These are phyloP conservation scores for Candida vaughaniae DNA, from an alignment of 805 yeast genomes.

Conservation along the genomic window DNA sequence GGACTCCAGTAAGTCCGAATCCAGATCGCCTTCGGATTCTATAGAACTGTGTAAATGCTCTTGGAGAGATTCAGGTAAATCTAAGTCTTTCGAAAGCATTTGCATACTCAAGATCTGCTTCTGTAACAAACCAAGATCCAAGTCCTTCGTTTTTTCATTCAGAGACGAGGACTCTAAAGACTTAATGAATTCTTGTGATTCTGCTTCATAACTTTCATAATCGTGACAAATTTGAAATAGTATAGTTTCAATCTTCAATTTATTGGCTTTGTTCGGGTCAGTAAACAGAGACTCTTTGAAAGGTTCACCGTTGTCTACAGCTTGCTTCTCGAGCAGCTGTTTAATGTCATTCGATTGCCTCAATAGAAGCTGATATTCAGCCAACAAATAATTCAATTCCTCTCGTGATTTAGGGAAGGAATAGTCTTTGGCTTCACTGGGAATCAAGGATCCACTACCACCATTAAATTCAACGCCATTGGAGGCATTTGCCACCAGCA, in stretches of 20 bases:
- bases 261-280: slow-evolving; percentile 25
- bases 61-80: slow-evolving; percentile 57
- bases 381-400: slow-evolving; percentile 25
- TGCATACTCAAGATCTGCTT: slow-evolving; percentile 66
- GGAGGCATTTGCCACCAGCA: no score
- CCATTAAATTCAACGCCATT: no score
- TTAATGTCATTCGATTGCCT: slow-evolving; percentile 13
- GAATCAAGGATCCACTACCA: no score
- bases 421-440: slow-evolving; percentile 1
- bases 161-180: slow-evolving; percentile 14
- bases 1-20: neutral
- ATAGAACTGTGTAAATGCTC: slow-evolving; percentile 23
- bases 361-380: slow-evolving; percentile 17
- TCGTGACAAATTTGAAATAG: slow-evolving; percentile 25
- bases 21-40: slow-evolving; percentile 5
- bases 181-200: slow-evolving; percentile 19
- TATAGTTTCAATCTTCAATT: slow-evolving; percentile 27
- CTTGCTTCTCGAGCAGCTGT: neutral
- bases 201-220: slow-evolving; percentile 21
- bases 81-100: slow-evolving; percentile 61
- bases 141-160: slow-evolving; percentile 18
- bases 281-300: slow-evolving; percentile 13
- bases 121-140: slow-evolving; percentile 48
- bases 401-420: slow-evolving; percentile 18
- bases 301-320: neutral